phyloP scores from a whole-genome alignment of 352 stramenopile genomes.

The Globisporangium yorkense region DNA sequence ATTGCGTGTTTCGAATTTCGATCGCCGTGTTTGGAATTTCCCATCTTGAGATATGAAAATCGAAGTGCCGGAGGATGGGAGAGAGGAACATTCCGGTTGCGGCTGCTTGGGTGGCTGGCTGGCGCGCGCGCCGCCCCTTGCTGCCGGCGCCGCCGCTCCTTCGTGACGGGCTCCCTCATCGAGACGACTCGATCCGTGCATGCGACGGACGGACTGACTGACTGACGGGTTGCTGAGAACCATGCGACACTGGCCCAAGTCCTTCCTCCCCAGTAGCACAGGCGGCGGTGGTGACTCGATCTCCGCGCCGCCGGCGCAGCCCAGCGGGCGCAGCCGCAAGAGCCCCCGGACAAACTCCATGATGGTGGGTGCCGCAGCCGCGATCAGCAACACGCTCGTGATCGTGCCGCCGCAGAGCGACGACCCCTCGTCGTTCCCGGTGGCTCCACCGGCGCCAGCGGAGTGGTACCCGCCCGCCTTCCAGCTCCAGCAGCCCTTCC shows the following conservation, averaged over 20 bases:
- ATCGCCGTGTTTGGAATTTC: no score
- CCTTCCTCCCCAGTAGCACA: not conserved
- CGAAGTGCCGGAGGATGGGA: no score
- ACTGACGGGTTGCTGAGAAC: not conserved
- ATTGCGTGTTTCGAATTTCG: no score
- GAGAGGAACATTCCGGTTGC: no score
- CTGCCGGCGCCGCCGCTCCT: no score
- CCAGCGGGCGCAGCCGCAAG: not conserved
- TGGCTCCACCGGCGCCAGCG: not conserved
- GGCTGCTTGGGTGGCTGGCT: no score
- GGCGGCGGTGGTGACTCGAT: not conserved
- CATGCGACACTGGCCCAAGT: not conserved
- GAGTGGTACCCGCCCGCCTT: conserved; percentile 3
- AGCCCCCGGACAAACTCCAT: conserved; percentile 9
- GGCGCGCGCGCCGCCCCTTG: no score
- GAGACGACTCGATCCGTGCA: not conserved
- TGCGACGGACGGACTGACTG: not conserved
- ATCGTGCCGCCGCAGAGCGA: conserved; percentile 4
- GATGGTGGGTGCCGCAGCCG: not conserved
- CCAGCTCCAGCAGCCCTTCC: conserved; percentile 1
- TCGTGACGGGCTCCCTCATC: no score
- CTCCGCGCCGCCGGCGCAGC: no score
- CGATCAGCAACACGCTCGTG: not conserved
- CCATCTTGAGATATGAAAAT: no score
- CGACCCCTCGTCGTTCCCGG: conserved; percentile 5